Base-by-base conservation (phyloP, 306 rosid species). In the Rubus idaeus region DNA sequence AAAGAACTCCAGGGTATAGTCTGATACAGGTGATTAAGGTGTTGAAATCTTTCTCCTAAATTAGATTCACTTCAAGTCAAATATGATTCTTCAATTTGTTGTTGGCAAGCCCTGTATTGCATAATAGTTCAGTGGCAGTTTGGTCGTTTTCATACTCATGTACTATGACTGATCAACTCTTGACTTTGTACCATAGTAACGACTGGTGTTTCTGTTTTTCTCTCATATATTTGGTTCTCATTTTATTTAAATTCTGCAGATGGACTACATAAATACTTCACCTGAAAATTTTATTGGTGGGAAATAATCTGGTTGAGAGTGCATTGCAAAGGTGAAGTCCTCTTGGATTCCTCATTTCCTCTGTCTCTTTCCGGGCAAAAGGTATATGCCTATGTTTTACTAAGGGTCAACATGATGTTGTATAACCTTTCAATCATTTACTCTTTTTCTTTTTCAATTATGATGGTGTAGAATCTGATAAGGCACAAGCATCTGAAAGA, bases 251-350 rank as follows among this genome's bases (percentile, higher is more conserved):
- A 75, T 76, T 82, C 70, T 87, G 88, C 88, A 95, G 99, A 92
- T 95, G 99, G 97, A 91, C 86, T 95, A 92, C 88, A 89, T 95
- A 80, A 95, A 95, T 81, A 95, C 99, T 77, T 95, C 99, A 68
- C 99, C 92, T 77, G 94, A 90, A 77, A 95, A 95, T 87, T 92
- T 95, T 89, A 67, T 95, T 86, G 99, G 99, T 77, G 99, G 99
- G 79, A 91, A 97, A 70, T 89, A 87, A 83, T 97, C 99, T 49
- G 84, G 35, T 92, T 74, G 99, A 92, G 85, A 13, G 41, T 70
- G 97, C 97, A 78, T 71, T 86, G 82, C 97, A 88, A 68, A 95
- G 76, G 81, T 89, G 75, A 92, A 82, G 85, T 86, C 95, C 70
- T 89, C 97, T 68, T 86, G 97, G 82, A 71, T 80, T 67, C 79